Evolutionary conservation across 1,139 yeast species (phyloP).

Genomic region (Groenewaldozyma auringiensis): DNA sequence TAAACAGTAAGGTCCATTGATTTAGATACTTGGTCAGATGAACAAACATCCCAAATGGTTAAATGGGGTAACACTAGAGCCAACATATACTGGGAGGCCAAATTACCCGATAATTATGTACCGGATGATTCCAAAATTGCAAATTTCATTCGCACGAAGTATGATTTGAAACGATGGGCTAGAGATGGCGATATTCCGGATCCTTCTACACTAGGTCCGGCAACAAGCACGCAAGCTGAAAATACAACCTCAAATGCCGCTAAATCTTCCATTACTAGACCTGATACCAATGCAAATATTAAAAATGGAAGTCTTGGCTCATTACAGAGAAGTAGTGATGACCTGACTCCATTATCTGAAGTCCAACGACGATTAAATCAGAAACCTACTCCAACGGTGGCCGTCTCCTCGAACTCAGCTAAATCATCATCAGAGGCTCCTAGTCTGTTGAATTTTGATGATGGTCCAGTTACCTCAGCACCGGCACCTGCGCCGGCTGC

Average conservation of each 20-base stretch:
- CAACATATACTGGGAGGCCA: conserved; percentile 73
- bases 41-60: conserved; percentile 75
- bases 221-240: neutral
- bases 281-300: neutral
- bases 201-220: conserved; percentile 38
- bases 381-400: neutral
- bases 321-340: conserved; percentile 11
- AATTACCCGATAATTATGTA: conserved; percentile 58
- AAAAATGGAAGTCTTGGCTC: neutral
- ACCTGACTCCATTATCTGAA: conserved; percentile 21
- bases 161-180: conserved; percentile 85
- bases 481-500: conserved; percentile 21
- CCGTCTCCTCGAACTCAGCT: conserved; percentile 3
- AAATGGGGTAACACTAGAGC: conserved; percentile 81
- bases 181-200: conserved; percentile 47
- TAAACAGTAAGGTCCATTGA: conserved; percentile 57
- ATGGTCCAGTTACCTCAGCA: conserved; percentile 9
- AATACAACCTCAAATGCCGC: conserved; percentile 5
- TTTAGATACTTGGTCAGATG: conserved; percentile 94
- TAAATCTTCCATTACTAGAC: neutral
- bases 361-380: conserved; percentile 18
- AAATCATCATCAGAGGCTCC: conserved; percentile 8
- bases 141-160: conserved; percentile 84
- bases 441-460: conserved; percentile 8
- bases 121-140: conserved; percentile 86